Percentiles rank a stretch among this genome's conserved stretches.
Evolutionary conservation across 2,329 filamentous ascomycete species (phyloP).

Genomic region (Pseudogymnoascus pannorum): DNA sequence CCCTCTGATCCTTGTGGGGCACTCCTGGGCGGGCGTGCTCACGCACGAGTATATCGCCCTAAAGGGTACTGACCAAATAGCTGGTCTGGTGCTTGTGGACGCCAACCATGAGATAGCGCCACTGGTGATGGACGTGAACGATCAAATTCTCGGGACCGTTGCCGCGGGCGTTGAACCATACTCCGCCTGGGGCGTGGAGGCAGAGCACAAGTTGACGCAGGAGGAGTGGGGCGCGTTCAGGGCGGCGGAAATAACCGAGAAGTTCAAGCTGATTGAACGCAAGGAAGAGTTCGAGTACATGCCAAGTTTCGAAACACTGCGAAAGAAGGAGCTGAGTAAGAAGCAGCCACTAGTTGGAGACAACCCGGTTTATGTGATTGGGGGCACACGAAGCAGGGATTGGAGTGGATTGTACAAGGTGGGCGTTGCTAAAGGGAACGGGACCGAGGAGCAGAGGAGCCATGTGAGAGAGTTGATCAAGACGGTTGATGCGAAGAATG

Average conservation of each 20-base stretch:
- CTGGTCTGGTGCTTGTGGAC: slow-evolving; percentile 19
- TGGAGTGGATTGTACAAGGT: slow-evolving; percentile 27
- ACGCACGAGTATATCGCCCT: slow-evolving; percentile 14
- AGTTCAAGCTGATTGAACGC: slow-evolving; percentile 12
- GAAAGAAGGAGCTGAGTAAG: slow-evolving; percentile 23
- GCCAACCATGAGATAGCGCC: slow-evolving; percentile 16
- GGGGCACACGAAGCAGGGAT: slow-evolving; percentile 24
- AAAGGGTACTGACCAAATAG: slow-evolving; percentile 11
- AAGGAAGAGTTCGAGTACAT: slow-evolving; percentile 11
- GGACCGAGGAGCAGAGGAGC: slow-evolving; percentile 27
- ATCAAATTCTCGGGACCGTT: slow-evolving; percentile 11
- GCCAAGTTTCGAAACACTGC: slow-evolving; percentile 25
- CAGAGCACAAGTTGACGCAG: slow-evolving; percentile 4
- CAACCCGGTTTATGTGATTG: slow-evolving; percentile 19
- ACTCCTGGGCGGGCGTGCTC: slow-evolving; percentile 18
- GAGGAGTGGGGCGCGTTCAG: slow-evolving; percentile 14
- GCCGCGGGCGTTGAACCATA: slow-evolving; percentile 4
- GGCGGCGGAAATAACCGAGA: slow-evolving; percentile 16
- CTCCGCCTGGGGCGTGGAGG: slow-evolving; percentile 16
- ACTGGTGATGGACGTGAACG: slow-evolving; percentile 13
- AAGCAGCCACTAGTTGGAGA: slow-evolving; percentile 23
- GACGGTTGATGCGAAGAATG: slow-evolving; percentile 24
- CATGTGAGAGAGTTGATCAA: slow-evolving; percentile 25
- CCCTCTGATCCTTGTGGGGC: slow-evolving; percentile 16
- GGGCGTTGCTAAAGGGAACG: slow-evolving; percentile 29